These are phyloP conservation scores for Poterioochromonas sp. DNA, from an alignment of 352 stramenopile species.

Conservation along the genomic window DNA sequence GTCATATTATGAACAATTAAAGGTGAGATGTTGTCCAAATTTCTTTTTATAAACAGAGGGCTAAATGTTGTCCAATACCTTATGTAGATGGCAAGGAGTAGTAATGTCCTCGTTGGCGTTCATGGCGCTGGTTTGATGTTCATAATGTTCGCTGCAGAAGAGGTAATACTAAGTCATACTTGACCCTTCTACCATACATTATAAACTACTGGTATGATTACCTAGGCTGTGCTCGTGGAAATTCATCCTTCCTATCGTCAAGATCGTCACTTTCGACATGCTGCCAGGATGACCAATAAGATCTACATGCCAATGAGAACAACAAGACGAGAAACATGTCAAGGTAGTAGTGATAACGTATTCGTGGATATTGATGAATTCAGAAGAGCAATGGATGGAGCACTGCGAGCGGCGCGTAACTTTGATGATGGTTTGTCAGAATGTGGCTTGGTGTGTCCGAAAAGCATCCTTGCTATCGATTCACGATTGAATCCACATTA, in stretches of 20 bases:
- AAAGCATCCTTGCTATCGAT: slow-evolving; percentile 34
- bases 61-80: neutral
- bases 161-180: slow-evolving; percentile 21
- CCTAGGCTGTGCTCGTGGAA: slow-evolving; percentile 38
- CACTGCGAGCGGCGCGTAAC: slow-evolving; percentile 23
- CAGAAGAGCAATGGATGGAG: slow-evolving; percentile 33
- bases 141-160: slow-evolving; percentile 44
- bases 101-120: slow-evolving; percentile 40
- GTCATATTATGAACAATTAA: slow-evolving; percentile 39
- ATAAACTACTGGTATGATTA: neutral
- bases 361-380: slow-evolving; percentile 34
- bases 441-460: slow-evolving; percentile 35
- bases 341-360: slow-evolving; percentile 33
- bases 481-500: slow-evolving; percentile 14
- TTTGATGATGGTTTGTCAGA: slow-evolving; percentile 41
- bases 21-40: neutral
- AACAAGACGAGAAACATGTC: slow-evolving; percentile 28
- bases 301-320: slow-evolving; percentile 38
- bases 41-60: neutral
- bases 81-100: slow-evolving; percentile 27
- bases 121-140: slow-evolving; percentile 44
- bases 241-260: slow-evolving; percentile 41
- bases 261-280: slow-evolving; percentile 38
- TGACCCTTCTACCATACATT: neutral
- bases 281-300: slow-evolving; percentile 34